Conservation (phyloP, 2,329 filamentous ascomycete genomes). For the Chaetomium globosum region DNA sequence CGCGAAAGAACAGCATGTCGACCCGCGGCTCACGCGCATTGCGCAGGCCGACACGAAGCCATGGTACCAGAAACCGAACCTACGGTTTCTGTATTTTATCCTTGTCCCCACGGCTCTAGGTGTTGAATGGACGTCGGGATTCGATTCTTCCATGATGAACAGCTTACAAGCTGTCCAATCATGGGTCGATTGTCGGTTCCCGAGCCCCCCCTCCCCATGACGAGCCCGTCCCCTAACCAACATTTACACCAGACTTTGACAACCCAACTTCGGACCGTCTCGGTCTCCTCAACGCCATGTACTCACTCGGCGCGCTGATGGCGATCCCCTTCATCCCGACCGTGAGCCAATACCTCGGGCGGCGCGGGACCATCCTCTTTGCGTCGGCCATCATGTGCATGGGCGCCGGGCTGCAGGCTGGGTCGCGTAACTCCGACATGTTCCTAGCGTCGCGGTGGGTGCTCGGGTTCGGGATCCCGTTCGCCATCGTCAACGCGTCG, state of each 20-base stretch:
- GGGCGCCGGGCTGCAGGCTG: constrained; percentile 45
- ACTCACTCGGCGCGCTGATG: constrained; percentile 49
- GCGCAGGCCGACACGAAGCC: constrained; percentile 42
- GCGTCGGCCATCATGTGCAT: constrained; percentile 43
- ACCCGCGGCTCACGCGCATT: constrained; percentile 43
- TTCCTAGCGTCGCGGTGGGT: constrained; percentile 42
- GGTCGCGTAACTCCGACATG: constrained; percentile 39
- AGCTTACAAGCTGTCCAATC: constrained; percentile 46
- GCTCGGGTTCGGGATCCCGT: constrained; percentile 43
- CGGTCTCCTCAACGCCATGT: constrained; percentile 49
- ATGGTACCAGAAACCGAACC: constrained; percentile 48
- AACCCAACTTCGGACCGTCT: constrained; percentile 46
- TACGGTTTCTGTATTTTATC: constrained; percentile 46
- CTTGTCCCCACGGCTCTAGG: constrained; percentile 47
- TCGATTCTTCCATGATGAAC: constrained; percentile 51
- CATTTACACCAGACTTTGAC: constrained; percentile 43
- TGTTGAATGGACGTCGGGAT: constrained; percentile 50
- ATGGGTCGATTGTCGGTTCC: constrained; percentile 45
- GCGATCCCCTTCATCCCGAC: constrained; percentile 47
- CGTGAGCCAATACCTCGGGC: constrained; percentile 45
- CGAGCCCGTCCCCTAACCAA: neutral
- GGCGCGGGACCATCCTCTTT: constrained; percentile 43
- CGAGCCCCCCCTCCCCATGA: too few species aligned
- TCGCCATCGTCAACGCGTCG: constrained; percentile 43
- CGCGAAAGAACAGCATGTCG: constrained; percentile 42